Evolutionary conservation across 164 flowering plant species (phyloP).

Genomic region (Dillenia suffruticosa): DNA sequence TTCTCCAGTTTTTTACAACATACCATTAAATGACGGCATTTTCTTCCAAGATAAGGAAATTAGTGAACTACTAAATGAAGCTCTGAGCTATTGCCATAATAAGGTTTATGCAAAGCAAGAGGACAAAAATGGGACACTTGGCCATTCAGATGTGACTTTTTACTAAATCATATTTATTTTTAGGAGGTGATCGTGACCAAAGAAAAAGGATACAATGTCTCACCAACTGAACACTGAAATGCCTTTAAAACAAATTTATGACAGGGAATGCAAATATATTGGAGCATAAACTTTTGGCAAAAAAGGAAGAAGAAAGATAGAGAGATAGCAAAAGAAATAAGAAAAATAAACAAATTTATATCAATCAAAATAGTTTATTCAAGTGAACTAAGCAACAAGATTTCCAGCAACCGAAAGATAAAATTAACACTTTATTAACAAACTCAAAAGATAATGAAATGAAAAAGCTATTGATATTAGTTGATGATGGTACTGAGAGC

Average conservation of each 20-base stretch:
- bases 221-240: neutral
- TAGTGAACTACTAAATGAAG: too few species aligned
- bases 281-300: too few species aligned
- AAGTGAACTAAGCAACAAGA: constrained; percentile 1
- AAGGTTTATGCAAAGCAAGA: too few species aligned
- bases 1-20: too few species aligned
- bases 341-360: neutral
- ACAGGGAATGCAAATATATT: neutral
- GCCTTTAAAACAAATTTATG: neutral
- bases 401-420: constrained; percentile 8
- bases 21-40: too few species aligned
- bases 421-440: constrained; percentile 10
- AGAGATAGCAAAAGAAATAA: neutral
- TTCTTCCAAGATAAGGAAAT: too few species aligned
- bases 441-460: neutral
- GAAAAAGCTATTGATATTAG: constrained; percentile 5
- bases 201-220: neutral
- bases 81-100: too few species aligned
- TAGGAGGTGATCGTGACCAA: neutral
- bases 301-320: too few species aligned
- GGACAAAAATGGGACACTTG: too few species aligned
- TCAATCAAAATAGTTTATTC: constrained; percentile 8
- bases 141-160: too few species aligned
- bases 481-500: constrained; percentile 11
- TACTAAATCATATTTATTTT: neutral